phyloP scores from a whole-genome alignment of 108 stramenopile species.

The Cyclotella choctawhatcheeana region DNA sequence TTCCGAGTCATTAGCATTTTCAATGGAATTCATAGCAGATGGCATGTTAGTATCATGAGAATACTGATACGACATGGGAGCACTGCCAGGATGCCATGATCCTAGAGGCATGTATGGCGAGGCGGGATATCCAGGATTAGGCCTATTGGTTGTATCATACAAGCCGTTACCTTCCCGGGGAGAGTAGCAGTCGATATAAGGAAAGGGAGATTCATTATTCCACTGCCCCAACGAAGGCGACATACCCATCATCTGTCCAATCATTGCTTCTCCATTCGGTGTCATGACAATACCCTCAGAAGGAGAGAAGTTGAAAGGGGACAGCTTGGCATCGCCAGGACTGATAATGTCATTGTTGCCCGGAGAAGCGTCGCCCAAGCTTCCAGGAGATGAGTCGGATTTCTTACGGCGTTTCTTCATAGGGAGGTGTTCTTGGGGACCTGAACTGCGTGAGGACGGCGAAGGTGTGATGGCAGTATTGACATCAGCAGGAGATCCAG shows the following conservation, averaged over 20 bases:
- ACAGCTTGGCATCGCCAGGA: conserved; percentile 9
- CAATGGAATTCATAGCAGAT: neutral
- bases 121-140: too few species aligned
- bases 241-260: conserved; percentile 12
- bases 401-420: conserved; percentile 34
- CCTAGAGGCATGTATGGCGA: too few species aligned
- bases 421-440: conserved; percentile 11
- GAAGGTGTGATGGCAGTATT: conserved; percentile 37
- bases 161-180: conserved; percentile 14
- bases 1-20: conserved; percentile 11
- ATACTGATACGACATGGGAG: neutral
- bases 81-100: neutral
- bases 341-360: neutral
- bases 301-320: conserved; percentile 6
- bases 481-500: conserved; percentile 9
- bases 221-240: conserved; percentile 12
- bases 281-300: conserved; percentile 23
- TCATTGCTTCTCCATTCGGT: conserved; percentile 12
- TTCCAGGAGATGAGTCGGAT: conserved; percentile 17
- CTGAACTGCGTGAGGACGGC: neutral
- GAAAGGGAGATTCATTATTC: conserved; percentile 21
- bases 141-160: too few species aligned
- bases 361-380: conserved; percentile 6
- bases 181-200: conserved; percentile 33
- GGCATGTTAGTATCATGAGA: neutral